Base-by-base conservation (phyloP, 2,329 filamentous ascomycete genomes). In the Exophiala xenobiotica region DNA sequence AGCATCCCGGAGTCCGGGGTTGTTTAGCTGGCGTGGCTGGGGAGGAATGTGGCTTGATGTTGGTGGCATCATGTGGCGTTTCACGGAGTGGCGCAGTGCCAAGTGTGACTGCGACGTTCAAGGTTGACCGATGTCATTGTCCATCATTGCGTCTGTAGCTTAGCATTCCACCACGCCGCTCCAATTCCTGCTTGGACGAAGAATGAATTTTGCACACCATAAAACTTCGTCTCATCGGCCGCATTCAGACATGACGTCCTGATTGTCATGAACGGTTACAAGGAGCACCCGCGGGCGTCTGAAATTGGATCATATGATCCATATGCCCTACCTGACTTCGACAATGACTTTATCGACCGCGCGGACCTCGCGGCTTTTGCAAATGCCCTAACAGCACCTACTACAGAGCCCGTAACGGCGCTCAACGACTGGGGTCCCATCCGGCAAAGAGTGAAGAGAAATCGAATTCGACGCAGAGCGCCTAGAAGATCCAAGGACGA, bases 401-500 rank as follows among this genome's bases (percentile, higher is more conserved):
- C 95, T 56, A 81, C 82, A 1, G 78, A 85, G 33, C 83, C 87
- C 27, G 83, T 97, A 63, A 88, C 89, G 3, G 92, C 93, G 33
- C 83, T 95, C 65, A 95, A 95, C 68, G 93, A 99, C 74, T 99
- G 93, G 93, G 85, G 88, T 12, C 93, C 93, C 0, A 82, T 97
- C 9, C 85, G 87, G 61, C 82, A 92, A 66, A 84, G 80, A 51
- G 78, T 91, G 18, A 75, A 77, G 51, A 73, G 68, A 67, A 70
- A 63, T 57, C 68, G 66, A 61, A 59, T 65, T 35, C 66, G 80
- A 23, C 78, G 78, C 26, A 73, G 69, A 52, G 54, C 57, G 12
- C 66, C 69, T 2, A 66, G 65, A 16, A 77, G 87, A 51, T 86
- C 82, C 58, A 88, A 84, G 64, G 93, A 99, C 67, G 93, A 99